Evolutionary conservation across 306 rosid species (phyloP), one percentile per base, ranked within the genome.

Genomic region (Vigna mungo): DNA sequence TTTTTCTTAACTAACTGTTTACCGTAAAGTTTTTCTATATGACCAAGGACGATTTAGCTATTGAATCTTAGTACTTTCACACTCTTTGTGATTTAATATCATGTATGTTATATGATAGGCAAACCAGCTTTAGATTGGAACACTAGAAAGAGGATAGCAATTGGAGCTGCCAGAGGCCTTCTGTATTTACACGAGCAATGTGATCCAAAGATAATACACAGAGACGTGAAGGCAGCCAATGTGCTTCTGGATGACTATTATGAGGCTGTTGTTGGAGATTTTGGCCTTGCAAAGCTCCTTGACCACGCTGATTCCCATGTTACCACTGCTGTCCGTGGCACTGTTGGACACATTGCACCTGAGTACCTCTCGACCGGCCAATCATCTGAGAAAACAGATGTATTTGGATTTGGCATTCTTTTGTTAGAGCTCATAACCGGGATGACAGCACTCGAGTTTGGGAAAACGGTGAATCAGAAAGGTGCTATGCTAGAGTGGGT

Each of bases 291-390:
- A 55, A 95, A 95, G 88, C 99, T 95, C 78, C 97, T 95, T 21
- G 97, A 95, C 77, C 97, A 92, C 74, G 90, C 90, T 25, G 99
- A 95, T 55, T 92, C 99, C 54, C 99, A 95, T 80, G 99, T 95
- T 70, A 95, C 99, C 23, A 95, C 99, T 59, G 99, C 97, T 52
- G 99, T 95, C 37, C 97, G 99, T 46, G 99, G 99, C 75, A 95
- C 99, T 7, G 97, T 95, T 6, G 99, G 99, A 25, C 99, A 95
- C 85, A 95, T 95, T 53, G 99, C 99, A 1, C 99, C 99, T 0
- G 99, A 95, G 83, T 95, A 95, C 80, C 99, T 95, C 73, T 95
- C 99, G 30, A 95, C 99, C 1, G 99, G 99, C 68, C 97, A 95
- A 62, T 95, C 99, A 66, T 95, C 99, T 32, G 99, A 95, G 88